Base-by-base conservation (phyloP, 805 yeast species). In the Soucietia sequanensis region DNA sequence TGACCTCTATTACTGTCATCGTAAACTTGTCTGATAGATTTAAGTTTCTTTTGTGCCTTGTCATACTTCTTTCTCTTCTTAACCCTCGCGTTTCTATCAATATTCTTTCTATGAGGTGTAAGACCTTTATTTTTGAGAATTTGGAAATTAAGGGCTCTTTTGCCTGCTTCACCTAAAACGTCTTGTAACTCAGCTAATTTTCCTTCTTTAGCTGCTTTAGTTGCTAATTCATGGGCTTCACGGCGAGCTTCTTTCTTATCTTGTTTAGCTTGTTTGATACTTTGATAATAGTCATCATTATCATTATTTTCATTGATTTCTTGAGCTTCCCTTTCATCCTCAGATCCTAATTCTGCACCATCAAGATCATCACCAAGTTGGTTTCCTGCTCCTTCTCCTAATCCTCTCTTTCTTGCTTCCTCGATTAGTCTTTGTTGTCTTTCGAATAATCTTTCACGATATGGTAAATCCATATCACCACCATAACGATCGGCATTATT, bases 31-130 rank as follows among this genome's bases (percentile, higher is more conserved):
- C 96, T 83, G 45, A 86, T 84, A 35, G 95, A 84, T 56, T 81
- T 81, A 62, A 93, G 82, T 62, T 88, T 88, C 87, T 88, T 91
- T 70, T 88, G 81, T 19, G 99, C 99, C 59, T 78, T 75, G 45
- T 88, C 98, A 70, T 85, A 93, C 78, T 87, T 87, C 80, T 81
- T 86, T 75, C 99, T 84, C 95, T 91, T 93, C 76, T 93, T 93
- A 52, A 93, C 98, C 68, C 99, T 83, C 27, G 98, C 78, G 60
- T 93, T 93, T 65, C 97, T 79, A 71, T 85, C 80, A 46, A 87
- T 96, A 75, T 93, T 93, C 72, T 86, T 84, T 59, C 96, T 77
- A 61, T 82, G 84, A 13, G 95, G 91, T 1, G 97, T 90, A 44
- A 93, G 79, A 55, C 99, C 99, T 70, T 87, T 90, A 70, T 93